Base-by-base conservation (phyloP, 1,139 yeast genomes). In the Hyphopichia buzzinii region DNA sequence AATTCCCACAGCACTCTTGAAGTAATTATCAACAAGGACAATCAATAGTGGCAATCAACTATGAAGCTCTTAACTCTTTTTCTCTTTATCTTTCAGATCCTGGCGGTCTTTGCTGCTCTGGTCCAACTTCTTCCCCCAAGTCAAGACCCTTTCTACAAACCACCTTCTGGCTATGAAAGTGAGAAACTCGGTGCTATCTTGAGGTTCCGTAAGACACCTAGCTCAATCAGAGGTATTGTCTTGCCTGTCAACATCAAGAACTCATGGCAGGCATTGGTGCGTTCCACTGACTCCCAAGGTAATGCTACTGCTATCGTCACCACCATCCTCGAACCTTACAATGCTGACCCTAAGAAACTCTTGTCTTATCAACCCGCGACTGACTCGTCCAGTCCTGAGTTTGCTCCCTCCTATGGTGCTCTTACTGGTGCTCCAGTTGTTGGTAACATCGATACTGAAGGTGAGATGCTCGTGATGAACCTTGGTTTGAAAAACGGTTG, bases 141-240 rank as follows among this genome's bases (percentile, higher is more conserved):
- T 13, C 43, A 50, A 10, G 64, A 58, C 42, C 41, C 41, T 4
- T 59, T 59, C 32, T 58, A 59, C 37, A 24, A 16, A 3, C 42
- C 55, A 12, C 60, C 63, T 6, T 32, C 29, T 3, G 59, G 56
- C 8, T 53, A 35, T 28, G 59, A 57, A 36, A 31, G 44, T 26
- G 35, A 35, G 8, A 34, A 45, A 10, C 33, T 42, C 3, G 64
- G 64, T 4, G 42, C 53, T 4, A 52, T 58, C 14, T 44, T 59
- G 22, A 54, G 44, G 33, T 33, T 34, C 24, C 49, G 66, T 41
- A 41, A 40, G 17, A 42, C 61, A n/a, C 64, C 63, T 3, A 37
- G 37, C 10, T 40, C 37, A 21, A 31, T 56, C 8, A 44, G 44
- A 31, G 45, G 50, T 44, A 26, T 53, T 11, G 40, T 39, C 22